Evolutionary conservation across 805 yeast species (phyloP), one percentile per base, ranked within the genome.

Genomic region (Starmerella roubikii): DNA sequence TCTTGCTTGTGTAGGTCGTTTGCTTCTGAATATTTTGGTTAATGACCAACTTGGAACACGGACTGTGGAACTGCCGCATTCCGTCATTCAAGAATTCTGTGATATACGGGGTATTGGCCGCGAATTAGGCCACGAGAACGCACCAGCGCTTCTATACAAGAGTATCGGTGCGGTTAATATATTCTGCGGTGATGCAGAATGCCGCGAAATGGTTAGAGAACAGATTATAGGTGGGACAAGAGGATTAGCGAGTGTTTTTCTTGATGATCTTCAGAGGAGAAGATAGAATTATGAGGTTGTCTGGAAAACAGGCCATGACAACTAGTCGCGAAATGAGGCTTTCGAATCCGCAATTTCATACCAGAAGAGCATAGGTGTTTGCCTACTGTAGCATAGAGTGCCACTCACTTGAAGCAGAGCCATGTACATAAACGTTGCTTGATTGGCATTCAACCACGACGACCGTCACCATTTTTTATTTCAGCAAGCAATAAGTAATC

Each of bases 11-110:
- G 19, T 27, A 6, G 53, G 54, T 1, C 30, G 27, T 8, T 18
- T 22, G 33, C 27, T 46, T 8, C 35, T 49, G 12, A 28, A 33
- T 10, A 25, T 51, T 4, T 34, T 38, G n/a, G 27, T 45, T 18
- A 51, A 51, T 30, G 42, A 39, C 15, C 43, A 39, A 19, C 36
- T 51, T 12, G 53, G 54, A 8, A 49, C 54, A 7, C 52, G 47
- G 18, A 48, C 33, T 15, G 47, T 47, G 4, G 35, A 18, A 20
- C 16, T 48, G 9, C 32, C 44, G n/a, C 18, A 23, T 4, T 19
- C 13, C 7, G 40, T 50, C 8, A 13, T 51, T 3, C 30, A 33
- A 15, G 32, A 23, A 29, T 51, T 32, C 25, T 45, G 43, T 6
- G 42, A 31, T 3, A 17, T 29, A 4, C 40, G 39, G 40, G 15